Evolutionary conservation across 2,329 filamentous ascomycete genomes (phyloP), one percentile per base, ranked within the genome.

Genomic region (Stromatinia cepivora): DNA sequence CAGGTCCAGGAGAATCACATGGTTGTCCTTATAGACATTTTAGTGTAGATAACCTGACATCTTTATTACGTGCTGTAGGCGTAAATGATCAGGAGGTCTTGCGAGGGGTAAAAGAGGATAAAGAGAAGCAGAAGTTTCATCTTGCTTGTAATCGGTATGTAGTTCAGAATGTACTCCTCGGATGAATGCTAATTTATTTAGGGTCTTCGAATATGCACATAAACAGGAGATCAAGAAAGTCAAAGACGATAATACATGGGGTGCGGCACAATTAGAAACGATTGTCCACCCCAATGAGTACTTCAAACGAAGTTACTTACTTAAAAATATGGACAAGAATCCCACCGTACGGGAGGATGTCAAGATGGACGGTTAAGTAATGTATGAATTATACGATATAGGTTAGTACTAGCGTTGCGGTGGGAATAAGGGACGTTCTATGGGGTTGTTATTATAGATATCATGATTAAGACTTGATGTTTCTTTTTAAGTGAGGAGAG

Each of bases 11-110:
- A 2, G 94, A 99, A 80, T 87, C 90, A 0, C 94, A 99, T 79
- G 95, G 95, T n/a, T 99, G 95, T 78, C 95, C 95, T 0, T 99
- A 98, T 79, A 86, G 95, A 42, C 94, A 97, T 78, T 98, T 97
- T 79, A 91, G 88, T 70, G 81, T 91, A 63, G 95, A 99, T 72
- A 99, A 98, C 75, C 84, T 99, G 52, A 87, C 90, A 36, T 80
- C 86, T 0, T 81, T 98, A 73, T 84, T 97, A 56, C 90, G 96
- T 77, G 83, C 86, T 22, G 91, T 92, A 59, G 95, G 94, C 0
- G 88, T 99, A 0, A 87, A 84, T 45, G 94, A 98, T 78, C 84
- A 89, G 56, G 87, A 90, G 0, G 87, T 97, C 28, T 79, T 98
- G 56, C 90, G 90, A 72, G 91, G 89, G 0, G 92, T 99, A 11